Evolutionary conservation across 2,329 filamentous ascomycete species (phyloP), one percentile per base, ranked within the genome.

Genomic region (Aspergillus ochraceus): DNA sequence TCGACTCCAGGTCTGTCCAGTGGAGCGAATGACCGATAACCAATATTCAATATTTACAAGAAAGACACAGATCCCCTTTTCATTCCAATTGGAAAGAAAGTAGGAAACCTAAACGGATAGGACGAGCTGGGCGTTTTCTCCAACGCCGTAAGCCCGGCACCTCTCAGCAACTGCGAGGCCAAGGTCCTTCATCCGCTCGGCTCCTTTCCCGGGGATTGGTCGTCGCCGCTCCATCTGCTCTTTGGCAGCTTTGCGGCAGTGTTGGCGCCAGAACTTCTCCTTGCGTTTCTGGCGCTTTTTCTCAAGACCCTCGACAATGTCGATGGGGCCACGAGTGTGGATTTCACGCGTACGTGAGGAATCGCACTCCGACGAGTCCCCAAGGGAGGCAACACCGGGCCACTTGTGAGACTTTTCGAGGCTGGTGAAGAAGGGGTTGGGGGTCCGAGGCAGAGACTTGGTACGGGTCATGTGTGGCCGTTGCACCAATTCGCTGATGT

Each of bases 241-340:
- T 68, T 86, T 92, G 64, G 88, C 87, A 59, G 88, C 89, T 69
- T 92, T 91, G 73, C 92, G 89, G 79, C 91, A 96, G 72, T 94
- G 90, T 75, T 96, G 95, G 70, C 93, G 89, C 73, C 91, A 89
- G 70, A 92, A 90, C 77, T 97, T 97, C 77, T 98, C 93, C 79
- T 90, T 92, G 68, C 95, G 90, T 65, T 95, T 88, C 79, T 95
- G 91, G 26, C 93, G 89, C 80, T 97, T 98, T 77, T 91, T 89
- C 80, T 99, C 95, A 1, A 99, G 85, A 9, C 95, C 95, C 76
- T 97, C 96, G 77, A 97, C 91, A 62, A 97, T 99, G 76, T 98
- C 95, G 66, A 99, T 96, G 39, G 95, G 93, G n/a, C 92, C 92
- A 63, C 95, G 90, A 10, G 91, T 85, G 64, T 95, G 92, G 47